Evolutionary conservation across 2,329 filamentous ascomycete species (phyloP), one percentile per base, ranked within the genome.

Genomic region (Alternaria gaisen): DNA sequence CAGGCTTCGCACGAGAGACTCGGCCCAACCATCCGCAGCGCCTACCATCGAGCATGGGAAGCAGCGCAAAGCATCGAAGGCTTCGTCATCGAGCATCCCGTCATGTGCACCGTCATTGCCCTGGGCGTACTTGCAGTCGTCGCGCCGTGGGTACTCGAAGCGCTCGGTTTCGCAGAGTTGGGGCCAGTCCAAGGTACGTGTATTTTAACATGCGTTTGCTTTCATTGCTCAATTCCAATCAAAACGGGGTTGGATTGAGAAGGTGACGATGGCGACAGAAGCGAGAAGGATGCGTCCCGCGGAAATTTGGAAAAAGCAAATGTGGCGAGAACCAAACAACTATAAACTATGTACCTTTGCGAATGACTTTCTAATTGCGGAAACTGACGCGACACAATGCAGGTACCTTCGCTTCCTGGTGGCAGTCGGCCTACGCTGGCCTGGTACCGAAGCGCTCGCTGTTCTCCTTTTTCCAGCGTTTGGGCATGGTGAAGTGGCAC

Each of bases 381-480:
- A 22, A 41, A 41, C 18, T 41, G 38, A 41, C 18, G 18, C 38
- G 38, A 20, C 28, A 18, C 10, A 26, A 56, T 59, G 28, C 56
- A 74, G 70, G 68, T 14, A 65, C 65, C 3, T 82, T 82, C 53
- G 81, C 81, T 14, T 75, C 80, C 1, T 67, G 60, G 62, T 83
- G 80, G 79, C 77, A 82, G 65, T 60, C 72, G 0, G 63, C 53
- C 1, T 82, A 82, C 65, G 69, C 66, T 3, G 80, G 79, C 1
- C 75, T 75, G 47, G 79, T 83, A 52, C 77, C 80, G 0, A 77
- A 77, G 58, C 72, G 72, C 0, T 79, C 80, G 5, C 61, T 83
- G n/a, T 81, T 82, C 59, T 75, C 75, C 3, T 83, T 74, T 52
- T 77, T 83, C 32, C 80, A 83, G 73, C 70, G 78, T 12, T 62